phyloP scores from a whole-genome alignment of 164 flowering plant species.

The Annona squamosa region DNA sequence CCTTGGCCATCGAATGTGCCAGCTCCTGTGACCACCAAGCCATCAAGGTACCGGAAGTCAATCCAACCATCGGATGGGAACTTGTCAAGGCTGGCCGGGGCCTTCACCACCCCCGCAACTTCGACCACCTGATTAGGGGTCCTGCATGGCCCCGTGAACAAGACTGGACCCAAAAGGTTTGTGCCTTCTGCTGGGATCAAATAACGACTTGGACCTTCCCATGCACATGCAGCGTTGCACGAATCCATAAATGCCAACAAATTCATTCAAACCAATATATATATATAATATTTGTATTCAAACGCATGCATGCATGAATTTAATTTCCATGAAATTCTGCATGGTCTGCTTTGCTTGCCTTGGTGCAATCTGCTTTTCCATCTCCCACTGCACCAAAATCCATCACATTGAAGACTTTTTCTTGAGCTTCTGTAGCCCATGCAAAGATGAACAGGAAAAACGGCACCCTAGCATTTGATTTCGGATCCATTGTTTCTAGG shows the following conservation, averaged over 20 bases:
- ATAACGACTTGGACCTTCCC: not conserved
- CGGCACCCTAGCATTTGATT: no score
- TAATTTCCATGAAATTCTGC: not conserved
- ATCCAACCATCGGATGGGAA: constrained; percentile 27
- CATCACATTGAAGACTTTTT: no score
- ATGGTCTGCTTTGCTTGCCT: not conserved
- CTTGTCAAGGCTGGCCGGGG: not conserved
- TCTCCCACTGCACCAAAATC: not conserved
- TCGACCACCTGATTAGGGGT: not conserved
- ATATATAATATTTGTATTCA: constrained; percentile 1
- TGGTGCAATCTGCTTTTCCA: constrained; percentile 7
- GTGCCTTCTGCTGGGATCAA: constrained; percentile 1
- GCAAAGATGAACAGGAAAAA: no score
- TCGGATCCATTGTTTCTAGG: no score
- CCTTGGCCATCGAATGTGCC: constrained; percentile 51
- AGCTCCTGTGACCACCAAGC: constrained; percentile 29
- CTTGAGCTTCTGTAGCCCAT: no score
- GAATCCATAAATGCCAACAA: constrained; percentile 5
- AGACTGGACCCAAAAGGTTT: not conserved
- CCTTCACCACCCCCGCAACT: constrained; percentile 3
- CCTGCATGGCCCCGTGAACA: constrained; percentile 4
- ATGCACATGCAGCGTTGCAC: constrained; percentile 7
- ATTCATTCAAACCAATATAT: not conserved
- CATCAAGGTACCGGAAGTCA: constrained; percentile 19
- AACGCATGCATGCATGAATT: constrained; percentile 13